Conservation (phyloP, 106 monocot species). For the Cymbidium sinense region DNA sequence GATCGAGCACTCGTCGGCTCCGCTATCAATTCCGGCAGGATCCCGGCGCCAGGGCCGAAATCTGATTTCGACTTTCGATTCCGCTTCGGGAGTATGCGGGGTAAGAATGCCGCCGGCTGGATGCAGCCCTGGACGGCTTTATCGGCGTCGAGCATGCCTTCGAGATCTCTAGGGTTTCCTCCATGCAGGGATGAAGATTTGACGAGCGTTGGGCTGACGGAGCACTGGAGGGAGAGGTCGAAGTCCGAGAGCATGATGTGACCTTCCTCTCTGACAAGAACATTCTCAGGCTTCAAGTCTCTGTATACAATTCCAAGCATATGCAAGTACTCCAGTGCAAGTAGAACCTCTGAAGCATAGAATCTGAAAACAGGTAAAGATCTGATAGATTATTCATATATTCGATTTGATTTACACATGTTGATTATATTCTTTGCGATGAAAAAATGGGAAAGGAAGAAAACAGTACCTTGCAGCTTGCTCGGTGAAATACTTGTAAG, state of each 20-base stretch:
- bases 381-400: no score
- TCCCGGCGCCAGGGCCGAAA: neutral
- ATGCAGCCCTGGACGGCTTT: slow-evolving; percentile 28
- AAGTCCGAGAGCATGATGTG: slow-evolving; percentile 71
- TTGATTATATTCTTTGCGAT: no score
- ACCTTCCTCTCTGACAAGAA: slow-evolving; percentile 30
- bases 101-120: slow-evolving; percentile 25
- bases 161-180: slow-evolving; percentile 2
- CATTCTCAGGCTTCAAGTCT: slow-evolving; percentile 30
- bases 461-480: slow-evolving; percentile 17
- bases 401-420: no score
- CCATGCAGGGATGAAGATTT: slow-evolving; percentile 20
- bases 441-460: no score
- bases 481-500: slow-evolving; percentile 22
- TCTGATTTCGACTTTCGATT: slow-evolving; percentile 13
- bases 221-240: slow-evolving; percentile 42
- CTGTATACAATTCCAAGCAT: slow-evolving; percentile 27
- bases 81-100: slow-evolving; percentile 20
- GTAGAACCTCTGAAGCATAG: slow-evolving; percentile 25
- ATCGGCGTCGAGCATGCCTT: slow-evolving; percentile 12
- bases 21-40: slow-evolving; percentile 30
- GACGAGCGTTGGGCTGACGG: slow-evolving; percentile 19
- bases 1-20: slow-evolving; percentile 46
- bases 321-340: slow-evolving; percentile 27
- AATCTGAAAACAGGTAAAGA: no score